Evolutionary conservation across 1,284 basidiomycete genomes (phyloP), one percentile per base, ranked within the genome.

Genomic region (Neonothopanus nambi): DNA sequence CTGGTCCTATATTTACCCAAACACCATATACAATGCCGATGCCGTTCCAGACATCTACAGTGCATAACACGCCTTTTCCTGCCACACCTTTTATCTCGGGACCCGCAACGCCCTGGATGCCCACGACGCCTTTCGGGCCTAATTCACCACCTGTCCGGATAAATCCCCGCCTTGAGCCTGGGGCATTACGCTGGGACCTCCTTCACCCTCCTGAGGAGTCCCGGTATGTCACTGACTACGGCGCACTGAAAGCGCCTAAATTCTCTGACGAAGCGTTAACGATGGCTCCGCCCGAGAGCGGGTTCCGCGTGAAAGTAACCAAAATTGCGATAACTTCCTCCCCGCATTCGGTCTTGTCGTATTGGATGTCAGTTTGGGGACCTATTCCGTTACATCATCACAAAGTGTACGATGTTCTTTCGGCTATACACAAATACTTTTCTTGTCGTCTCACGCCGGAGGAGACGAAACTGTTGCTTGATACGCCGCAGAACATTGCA

Each of bases 401-500:
- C 20, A 54, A 48, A 23, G 30, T 57, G 28, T 41, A 38, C 8
- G 51, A 49, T 33, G 28, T 57, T 33, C 33, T 57, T 18, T 43
- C 17, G 9, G 40, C 36, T 26, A 46, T 57, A 17, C 38, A 57
- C 37, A 45, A 39, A 11, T 57, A 50, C 39, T 44, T 57, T 21
- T 48, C 15, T 30, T 23, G 18, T n/a, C 51, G 51, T 12, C 47
- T 57, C n/a, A 53, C 51, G 8, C 18, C 36, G 5, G 18, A 41
- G 23, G 55, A 57, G 38, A 46, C 48, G 12, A 45, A 40, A 17
- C 33, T 53, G 41, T 37, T 57, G 5, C 30, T 57, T 9, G 40
- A 48, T 20, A 57, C 55, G 6, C 55, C 55, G 18, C 41, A 53
- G 48, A 57, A 57, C 51, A 30, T 50, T 3, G 42, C 17, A n/a